phyloP scores from a whole-genome alignment of 129 eudicot species.

The Flaveria linearis region DNA sequence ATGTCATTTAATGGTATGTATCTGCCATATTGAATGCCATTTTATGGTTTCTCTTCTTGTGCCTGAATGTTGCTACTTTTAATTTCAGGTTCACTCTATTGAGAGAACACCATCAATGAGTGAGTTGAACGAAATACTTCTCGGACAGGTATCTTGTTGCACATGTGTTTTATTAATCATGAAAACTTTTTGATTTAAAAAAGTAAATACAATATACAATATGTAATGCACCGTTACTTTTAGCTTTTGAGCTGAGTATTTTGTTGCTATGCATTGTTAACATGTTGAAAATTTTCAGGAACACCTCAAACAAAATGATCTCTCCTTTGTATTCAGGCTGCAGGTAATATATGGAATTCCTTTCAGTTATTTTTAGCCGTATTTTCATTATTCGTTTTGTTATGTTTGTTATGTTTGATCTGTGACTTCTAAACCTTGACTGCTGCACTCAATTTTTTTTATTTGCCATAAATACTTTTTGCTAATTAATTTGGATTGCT shows the following conservation, averaged over 20 bases:
- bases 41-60: conserved; percentile 17
- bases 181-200: conserved; percentile 4
- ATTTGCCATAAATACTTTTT: neutral
- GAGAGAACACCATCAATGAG: conserved; percentile 99
- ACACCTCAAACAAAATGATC: conserved; percentile 85
- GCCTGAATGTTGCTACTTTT: conserved; percentile 23
- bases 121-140: conserved; percentile 89
- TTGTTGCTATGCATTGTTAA: conserved; percentile 17
- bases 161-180: neutral
- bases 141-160: conserved; percentile 74
- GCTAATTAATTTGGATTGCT: conserved; percentile 7
- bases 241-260: conserved; percentile 1
- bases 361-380: neutral
- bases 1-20: no score
- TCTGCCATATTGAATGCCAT: no score
- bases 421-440: neutral
- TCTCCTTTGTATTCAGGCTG: conserved; percentile 87
- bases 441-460: neutral
- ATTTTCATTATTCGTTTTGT: neutral
- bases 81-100: conserved; percentile 77
- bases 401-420: neutral
- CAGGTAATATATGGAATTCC: conserved; percentile 61
- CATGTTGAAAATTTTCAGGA: conserved; percentile 67
- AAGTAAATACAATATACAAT: neutral
- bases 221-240: neutral